phyloP scores from a whole-genome alignment of 164 flowering plant species.

The Umbellularia californica region DNA sequence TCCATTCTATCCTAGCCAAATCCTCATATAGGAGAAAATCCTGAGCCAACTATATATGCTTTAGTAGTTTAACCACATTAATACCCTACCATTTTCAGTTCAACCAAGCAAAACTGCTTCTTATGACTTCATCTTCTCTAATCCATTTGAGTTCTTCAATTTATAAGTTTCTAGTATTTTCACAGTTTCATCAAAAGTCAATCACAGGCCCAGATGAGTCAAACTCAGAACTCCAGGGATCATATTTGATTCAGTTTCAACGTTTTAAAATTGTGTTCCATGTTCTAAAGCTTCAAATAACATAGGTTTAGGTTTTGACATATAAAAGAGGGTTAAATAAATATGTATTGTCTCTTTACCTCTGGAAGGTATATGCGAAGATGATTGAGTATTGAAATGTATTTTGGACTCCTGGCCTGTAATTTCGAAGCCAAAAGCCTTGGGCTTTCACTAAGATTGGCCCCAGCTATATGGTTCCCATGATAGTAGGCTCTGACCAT shows the following conservation, averaged over 20 bases:
- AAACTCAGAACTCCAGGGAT: neutral
- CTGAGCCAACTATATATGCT: no score
- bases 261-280: no score
- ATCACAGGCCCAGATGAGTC: neutral
- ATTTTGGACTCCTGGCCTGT: slow-evolving; percentile 94
- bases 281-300: neutral
- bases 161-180: neutral
- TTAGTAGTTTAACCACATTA: no score
- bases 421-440: slow-evolving; percentile 73
- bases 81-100: no score
- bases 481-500: slow-evolving; percentile 77
- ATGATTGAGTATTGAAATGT: slow-evolving; percentile 92
- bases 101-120: no score
- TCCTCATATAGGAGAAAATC: no score
- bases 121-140: no score
- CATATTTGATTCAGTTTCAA: neutral
- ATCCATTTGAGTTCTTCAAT: no score
- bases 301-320: neutral
- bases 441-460: slow-evolving; percentile 74
- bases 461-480: slow-evolving; percentile 81
- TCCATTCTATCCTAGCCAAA: neutral
- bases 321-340: no score
- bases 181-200: neutral
- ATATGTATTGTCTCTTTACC: slow-evolving; percentile 38
- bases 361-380: slow-evolving; percentile 94